Evolutionary conservation across 495 filamentous ascomycete species (phyloP).

Genomic region (Trichoderma orchidacearum): DNA sequence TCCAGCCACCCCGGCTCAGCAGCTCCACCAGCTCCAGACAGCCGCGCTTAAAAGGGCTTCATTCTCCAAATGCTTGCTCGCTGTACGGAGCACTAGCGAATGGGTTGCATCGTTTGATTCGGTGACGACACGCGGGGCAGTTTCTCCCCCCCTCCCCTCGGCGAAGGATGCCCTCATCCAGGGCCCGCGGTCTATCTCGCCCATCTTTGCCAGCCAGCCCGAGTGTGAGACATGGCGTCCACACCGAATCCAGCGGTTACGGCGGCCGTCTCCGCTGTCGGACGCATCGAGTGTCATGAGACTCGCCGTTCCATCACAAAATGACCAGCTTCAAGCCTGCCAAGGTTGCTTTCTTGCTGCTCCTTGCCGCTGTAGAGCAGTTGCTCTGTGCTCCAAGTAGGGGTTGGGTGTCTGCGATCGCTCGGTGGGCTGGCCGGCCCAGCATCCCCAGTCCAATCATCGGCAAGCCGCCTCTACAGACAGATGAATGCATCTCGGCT

Average conservation of each 20-base stretch:
- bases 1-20: not conserved
- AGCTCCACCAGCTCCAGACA: not conserved
- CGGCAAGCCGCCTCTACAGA: not conserved
- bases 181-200: too few relatives aligned
- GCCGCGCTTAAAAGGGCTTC: too few relatives aligned
- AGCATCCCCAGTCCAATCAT: not conserved
- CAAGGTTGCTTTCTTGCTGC: not conserved
- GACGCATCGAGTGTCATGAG: not conserved
- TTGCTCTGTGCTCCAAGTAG: too few relatives aligned
- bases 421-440: not conserved
- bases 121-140: not conserved
- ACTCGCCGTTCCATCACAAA: not conserved
- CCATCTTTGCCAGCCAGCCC: not conserved
- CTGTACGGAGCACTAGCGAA: not conserved
- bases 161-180: too few relatives aligned
- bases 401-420: not conserved
- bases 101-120: not conserved
- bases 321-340: not conserved
- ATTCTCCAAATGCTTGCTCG: not conserved
- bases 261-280: not conserved
- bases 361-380: not conserved
- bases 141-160: too few relatives aligned
- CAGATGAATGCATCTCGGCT: not conserved
- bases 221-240: not conserved
- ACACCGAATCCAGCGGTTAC: not conserved